Percentiles rank a stretch among this genome's conserved stretches.
Evolutionary conservation across 1,284 basidiomycete genomes (phyloP).

Genomic region (Cystobasidium sp.): DNA sequence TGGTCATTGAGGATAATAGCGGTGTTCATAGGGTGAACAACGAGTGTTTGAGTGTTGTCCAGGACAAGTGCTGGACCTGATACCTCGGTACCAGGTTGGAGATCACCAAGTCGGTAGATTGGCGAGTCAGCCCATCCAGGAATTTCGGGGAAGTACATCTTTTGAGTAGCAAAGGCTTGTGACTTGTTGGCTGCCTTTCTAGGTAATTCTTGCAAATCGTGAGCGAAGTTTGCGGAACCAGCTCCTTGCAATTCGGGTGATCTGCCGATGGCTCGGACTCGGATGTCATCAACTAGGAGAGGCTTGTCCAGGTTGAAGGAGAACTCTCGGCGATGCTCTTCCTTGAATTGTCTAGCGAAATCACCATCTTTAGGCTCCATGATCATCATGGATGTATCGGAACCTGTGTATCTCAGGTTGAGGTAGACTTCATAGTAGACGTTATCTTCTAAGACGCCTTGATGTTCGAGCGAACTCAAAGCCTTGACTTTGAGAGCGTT

Average conservation of each 20-base stretch:
- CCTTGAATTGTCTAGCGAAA: constrained; percentile 76
- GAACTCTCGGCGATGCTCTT: constrained; percentile 63
- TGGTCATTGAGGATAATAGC: constrained; percentile 52
- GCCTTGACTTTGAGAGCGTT: constrained; percentile 71
- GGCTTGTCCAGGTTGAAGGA: constrained; percentile 77
- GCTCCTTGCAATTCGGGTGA: constrained; percentile 65
- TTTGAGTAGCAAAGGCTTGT: constrained; percentile 23
- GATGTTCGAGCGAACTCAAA: constrained; percentile 67
- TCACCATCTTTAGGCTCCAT: constrained; percentile 65
- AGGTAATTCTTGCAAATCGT: constrained; percentile 66
- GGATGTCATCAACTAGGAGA: constrained; percentile 90
- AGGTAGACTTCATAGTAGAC: constrained; percentile 78
- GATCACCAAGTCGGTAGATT: constrained; percentile 70
- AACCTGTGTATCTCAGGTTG: constrained; percentile 75
- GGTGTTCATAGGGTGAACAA: constrained; percentile 60
- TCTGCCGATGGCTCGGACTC: constrained; percentile 78
- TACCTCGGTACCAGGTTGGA: constrained; percentile 72
- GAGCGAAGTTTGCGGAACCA: constrained; percentile 73
- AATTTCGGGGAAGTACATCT: constrained; percentile 73
- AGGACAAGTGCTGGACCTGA: constrained; percentile 85
- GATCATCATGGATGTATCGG: constrained; percentile 89
- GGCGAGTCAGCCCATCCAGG: constrained; percentile 77
- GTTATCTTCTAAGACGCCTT: constrained; percentile 76
- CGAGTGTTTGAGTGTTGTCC: constrained; percentile 88
- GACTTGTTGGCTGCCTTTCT: background rate